Conservation (phyloP, 768 basidiomycete genomes). For the Phanerochaete carnosa region DNA sequence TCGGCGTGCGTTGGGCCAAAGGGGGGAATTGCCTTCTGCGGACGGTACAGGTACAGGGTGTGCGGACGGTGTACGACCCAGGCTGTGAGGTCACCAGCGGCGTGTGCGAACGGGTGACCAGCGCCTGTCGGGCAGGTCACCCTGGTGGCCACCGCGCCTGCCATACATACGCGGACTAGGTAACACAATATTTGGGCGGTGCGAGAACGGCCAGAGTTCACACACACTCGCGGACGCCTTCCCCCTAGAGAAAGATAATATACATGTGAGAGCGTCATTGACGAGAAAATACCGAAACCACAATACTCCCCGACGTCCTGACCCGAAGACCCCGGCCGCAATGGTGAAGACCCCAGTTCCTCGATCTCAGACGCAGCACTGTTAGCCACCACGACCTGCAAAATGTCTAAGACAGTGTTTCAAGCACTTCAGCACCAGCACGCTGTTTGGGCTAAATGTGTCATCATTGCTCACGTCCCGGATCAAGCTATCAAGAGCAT, state of each 20-base stretch:
- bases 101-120: no score
- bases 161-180: neutral
- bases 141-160: no score
- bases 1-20: no score
- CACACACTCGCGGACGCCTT: neutral
- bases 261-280: neutral
- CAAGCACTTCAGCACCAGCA: slow-evolving; percentile 1
- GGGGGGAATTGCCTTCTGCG: no score
- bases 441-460: slow-evolving; percentile 3
- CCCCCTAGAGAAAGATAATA: neutral
- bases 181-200: neutral
- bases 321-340: no score
- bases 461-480: slow-evolving; percentile 3
- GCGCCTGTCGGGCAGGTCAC: no score
- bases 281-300: neutral
- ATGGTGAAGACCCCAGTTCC: no score
- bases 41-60: no score
- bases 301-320: no score
- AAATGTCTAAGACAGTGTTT: neutral
- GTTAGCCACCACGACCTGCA: neutral
- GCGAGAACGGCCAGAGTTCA: neutral
- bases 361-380: no score
- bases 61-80: no score
- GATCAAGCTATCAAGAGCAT: neutral
- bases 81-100: no score